A percentile compares a stretch with the other conserved stretches of the same genome.
phyloP scores from a whole-genome alignment of 805 yeast genomes.

The Zygoascus biomembranicola region DNA sequence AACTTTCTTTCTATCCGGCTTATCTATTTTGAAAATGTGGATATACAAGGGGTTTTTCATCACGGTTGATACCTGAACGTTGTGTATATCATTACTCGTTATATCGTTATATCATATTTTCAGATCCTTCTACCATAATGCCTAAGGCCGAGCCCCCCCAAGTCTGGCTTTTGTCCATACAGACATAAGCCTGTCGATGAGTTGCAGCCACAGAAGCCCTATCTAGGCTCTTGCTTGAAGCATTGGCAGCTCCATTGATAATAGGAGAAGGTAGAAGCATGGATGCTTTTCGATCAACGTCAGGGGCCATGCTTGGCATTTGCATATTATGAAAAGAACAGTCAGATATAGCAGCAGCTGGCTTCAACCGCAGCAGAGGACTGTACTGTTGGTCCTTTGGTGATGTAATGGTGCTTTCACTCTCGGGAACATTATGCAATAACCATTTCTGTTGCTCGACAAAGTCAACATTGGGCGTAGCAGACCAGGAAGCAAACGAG shows the following conservation, averaged over 20 bases:
- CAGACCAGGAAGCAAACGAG: conserved; percentile 18
- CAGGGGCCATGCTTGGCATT: not conserved
- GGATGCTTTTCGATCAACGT: conserved; percentile 2
- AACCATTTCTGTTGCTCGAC: conserved; percentile 23
- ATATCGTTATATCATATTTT: not conserved
- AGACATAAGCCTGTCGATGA: not conserved
- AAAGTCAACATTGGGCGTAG: conserved; percentile 18
- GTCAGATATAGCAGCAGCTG: not conserved
- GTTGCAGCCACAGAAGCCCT: not conserved
- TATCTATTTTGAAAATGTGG: no score
- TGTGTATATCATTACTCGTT: not conserved
- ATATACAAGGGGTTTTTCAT: no score
- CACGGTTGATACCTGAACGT: not conserved
- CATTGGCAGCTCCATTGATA: not conserved
- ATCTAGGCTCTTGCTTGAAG: not conserved
- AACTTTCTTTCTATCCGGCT: no score
- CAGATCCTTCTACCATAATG: not conserved
- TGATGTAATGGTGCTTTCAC: not conserved
- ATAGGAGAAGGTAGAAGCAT: conserved; percentile 6
- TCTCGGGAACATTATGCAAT: conserved; percentile 4
- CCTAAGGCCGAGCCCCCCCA: not conserved
- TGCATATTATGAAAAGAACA: not conserved
- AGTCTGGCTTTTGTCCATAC: not conserved
- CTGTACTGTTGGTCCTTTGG: not conserved
- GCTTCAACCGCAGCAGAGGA: not conserved